Evolutionary conservation across 805 yeast genomes (phyloP).

Genomic region (Barnettozyma pratensis): DNA sequence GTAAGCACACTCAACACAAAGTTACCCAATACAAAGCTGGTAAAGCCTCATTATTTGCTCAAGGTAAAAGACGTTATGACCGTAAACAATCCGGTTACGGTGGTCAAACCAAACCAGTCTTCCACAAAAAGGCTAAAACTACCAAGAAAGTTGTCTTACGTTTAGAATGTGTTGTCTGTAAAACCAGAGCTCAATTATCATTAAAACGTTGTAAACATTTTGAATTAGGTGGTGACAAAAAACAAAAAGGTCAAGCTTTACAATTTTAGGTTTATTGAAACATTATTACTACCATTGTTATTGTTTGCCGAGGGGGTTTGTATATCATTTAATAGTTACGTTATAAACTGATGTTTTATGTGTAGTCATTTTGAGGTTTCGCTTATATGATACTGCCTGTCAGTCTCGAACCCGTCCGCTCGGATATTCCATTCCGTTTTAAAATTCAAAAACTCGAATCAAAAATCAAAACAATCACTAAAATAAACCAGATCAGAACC

Average conservation of each 20-base stretch:
- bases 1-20: constrained; percentile 99
- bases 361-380: background rate
- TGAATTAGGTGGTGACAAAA: constrained; percentile 99
- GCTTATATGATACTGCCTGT: background rate
- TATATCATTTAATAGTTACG: constrained; percentile 18
- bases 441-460: background rate
- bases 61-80: constrained; percentile 99
- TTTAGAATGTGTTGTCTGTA: constrained; percentile 97
- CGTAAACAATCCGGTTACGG: constrained; percentile 99
- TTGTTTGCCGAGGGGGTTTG: constrained; percentile 22
- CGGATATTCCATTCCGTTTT: background rate
- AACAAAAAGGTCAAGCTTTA: constrained; percentile 99
- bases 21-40: constrained; percentile 99
- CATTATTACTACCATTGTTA: constrained; percentile 12
- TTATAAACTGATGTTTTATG: constrained; percentile 7
- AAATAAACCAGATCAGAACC: background rate
- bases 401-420: background rate
- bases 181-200: constrained; percentile 96
- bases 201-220: constrained; percentile 99
- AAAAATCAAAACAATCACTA: background rate
- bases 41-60: constrained; percentile 98
- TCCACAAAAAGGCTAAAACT: constrained; percentile 99
- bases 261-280: constrained; percentile 69
- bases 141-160: constrained; percentile 99
- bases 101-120: constrained; percentile 99